Base-by-base conservation (phyloP, 495 filamentous ascomycete genomes). In the Annulohypoxylon nitens region DNA sequence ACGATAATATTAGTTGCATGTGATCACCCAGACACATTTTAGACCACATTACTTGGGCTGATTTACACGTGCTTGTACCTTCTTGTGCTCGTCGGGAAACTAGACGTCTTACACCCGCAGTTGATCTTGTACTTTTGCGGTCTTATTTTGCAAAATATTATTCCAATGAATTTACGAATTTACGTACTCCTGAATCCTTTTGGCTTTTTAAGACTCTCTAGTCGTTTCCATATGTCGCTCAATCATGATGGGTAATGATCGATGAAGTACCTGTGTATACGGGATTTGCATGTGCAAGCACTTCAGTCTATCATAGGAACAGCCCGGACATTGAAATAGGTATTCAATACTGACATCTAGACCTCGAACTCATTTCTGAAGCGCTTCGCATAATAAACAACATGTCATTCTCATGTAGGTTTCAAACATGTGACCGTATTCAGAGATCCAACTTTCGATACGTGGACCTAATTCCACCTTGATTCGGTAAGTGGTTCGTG, bases 21-120 rank as follows among this genome's bases (percentile, higher is more conserved):
- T 75, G 72, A 75, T 75, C 72, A 70, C 51, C 67, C 45, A 37
- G 67, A 68, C 67, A 51, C 61, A 48, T 45, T 62, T 59, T 59
- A 60, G 45, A 60, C 61, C 71, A 61, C 55, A 66, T 36, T 67
- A 60, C 57, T 70, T 67, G 36, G 67, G 72, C 53, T 55, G 26
- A 36, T 65, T 75, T 64, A 75, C 72, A 75, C 72, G 72, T 75
- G 72, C 72, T 75, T 75, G 72, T 75, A 71, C 63, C 72, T 64
- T 57, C 61, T 47, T 30, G n/a, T 43, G 61, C 53, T 11, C 67
- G 60, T 70, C 58, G 67, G 67, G 60, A 63, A 66, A 43, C 50
- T 25, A 50, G n/a, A 26, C 0, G 3, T 2, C 20, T 47, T 47
- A 47, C 43, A 47, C 18, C 43, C 43, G 43, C 5, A 47, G 62